Base-by-base conservation (phyloP, 2,329 filamentous ascomycete genomes). In the Colletotrichum liaoningense region DNA sequence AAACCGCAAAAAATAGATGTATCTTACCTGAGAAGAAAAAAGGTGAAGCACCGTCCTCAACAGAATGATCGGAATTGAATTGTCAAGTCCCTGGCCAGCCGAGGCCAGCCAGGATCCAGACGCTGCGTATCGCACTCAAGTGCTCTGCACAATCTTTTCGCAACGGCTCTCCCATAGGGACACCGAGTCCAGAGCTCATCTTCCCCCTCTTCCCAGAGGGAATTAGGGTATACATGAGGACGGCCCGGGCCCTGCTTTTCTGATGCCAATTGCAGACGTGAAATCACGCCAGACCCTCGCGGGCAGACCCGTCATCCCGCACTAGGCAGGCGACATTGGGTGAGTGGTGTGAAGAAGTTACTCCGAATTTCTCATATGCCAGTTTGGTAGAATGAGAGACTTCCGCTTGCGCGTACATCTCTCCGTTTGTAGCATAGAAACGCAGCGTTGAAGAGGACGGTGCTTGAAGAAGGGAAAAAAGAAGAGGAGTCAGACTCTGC, bases 301-400 rank as follows among this genome's bases (percentile, higher is more conserved):
- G 91, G 93, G 93, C 93, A 94, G 94, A 88, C 86, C 86, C 81
- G 78, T 83, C 79, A 80, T 80, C 81, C 81, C 78, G 75, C 80
- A 80, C 83, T 81, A 81, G 84, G 84, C 83, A 81, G 85, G 83
- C 80, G 80, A 83, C 80, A 55, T 77, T 76, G 79, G 82, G 82
- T 82, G 79, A 83, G 80, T 69, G 62, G 62, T 64, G 62, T 64
- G 73, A 95, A 94, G 94, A 95, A 93, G 95, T 92, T 97, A 93
- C 94, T 97, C 94, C 94, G 94, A 97, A 96, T 97, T 97, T 97
- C 94, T 95, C 94, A 95, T 95, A 95, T 95, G 94, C 94, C 86
- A 77, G 68, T 67, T 49, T 49, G 42, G 72, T 56, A 28, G 11
- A 55, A 35, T 66, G 78, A 80, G 80, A 80, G 77, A 77, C 77